These are phyloP conservation scores for Dactylorhiza incarnata DNA, from an alignment of 106 monocot species.

Conservation along the genomic window DNA sequence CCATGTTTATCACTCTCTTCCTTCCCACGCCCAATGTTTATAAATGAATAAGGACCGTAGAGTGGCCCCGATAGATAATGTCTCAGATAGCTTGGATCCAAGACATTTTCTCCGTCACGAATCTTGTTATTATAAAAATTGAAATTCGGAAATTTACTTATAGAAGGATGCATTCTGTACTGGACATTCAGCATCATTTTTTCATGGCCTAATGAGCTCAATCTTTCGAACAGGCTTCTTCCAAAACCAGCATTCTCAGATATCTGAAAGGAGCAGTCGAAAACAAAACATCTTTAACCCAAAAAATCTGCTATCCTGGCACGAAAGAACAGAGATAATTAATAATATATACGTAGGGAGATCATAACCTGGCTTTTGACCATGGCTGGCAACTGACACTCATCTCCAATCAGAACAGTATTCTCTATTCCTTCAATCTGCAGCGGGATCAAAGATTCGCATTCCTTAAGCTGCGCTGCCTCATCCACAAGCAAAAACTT, in stretches of 20 bases:
- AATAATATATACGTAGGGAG: background rate
- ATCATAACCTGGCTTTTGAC: constrained; percentile 22
- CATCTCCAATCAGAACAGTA: constrained; percentile 63
- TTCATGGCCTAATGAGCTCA: constrained; percentile 34
- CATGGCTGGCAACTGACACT: constrained; percentile 49
- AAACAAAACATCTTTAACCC: background rate
- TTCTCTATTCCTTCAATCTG: constrained; percentile 31
- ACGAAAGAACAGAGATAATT: background rate
- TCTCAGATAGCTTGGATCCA: constrained; percentile 10
- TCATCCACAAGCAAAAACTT: constrained; percentile 38
- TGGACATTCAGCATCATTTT: constrained; percentile 60
- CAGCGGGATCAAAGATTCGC: constrained; percentile 59
- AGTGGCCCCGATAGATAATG: constrained; percentile 9
- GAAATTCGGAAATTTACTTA: constrained; percentile 51
- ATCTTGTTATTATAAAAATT: constrained; percentile 34
- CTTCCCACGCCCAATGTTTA: constrained; percentile 38
- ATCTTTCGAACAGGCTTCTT: constrained; percentile 63
- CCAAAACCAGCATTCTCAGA: constrained; percentile 31
- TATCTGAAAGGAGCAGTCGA: constrained; percentile 12
- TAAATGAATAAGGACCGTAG: constrained; percentile 48
- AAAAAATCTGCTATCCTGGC: background rate
- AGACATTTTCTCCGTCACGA: constrained; percentile 46
- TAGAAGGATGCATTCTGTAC: constrained; percentile 85
- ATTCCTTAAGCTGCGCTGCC: constrained; percentile 42
- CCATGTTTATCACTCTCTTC: constrained; percentile 27